A percentile compares a stretch with the other conserved stretches of the same genome.
These are phyloP conservation scores for Apiospora sp. DNA, from an alignment of 2,329 filamentous ascomycete genomes.

Conservation along the genomic window DNA sequence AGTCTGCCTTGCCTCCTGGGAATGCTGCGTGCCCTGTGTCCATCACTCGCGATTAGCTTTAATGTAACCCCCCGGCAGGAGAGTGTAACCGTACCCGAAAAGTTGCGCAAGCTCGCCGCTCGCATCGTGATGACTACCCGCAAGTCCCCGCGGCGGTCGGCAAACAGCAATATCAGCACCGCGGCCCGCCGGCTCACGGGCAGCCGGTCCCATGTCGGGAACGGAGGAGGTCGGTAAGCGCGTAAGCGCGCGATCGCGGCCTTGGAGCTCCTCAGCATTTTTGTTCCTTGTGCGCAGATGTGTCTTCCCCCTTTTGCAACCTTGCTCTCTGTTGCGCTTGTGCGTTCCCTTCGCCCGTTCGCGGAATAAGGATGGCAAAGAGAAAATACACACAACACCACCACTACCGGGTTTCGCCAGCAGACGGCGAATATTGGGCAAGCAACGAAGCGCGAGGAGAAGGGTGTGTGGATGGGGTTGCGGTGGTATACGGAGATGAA, in stretches of 20 bases:
- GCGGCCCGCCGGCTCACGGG: constrained; percentile 77
- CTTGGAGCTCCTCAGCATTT: constrained; percentile 49
- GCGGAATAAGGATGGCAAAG: background rate
- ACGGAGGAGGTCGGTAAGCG: constrained; percentile 66
- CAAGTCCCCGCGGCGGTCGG: constrained; percentile 81
- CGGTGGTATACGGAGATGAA: too few species aligned
- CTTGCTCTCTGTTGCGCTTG: background rate
- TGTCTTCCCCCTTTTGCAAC: background rate
- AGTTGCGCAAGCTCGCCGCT: constrained; percentile 68
- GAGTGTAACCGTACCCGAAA: constrained; percentile 62
- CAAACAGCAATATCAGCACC: constrained; percentile 87
- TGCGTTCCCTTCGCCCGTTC: background rate
- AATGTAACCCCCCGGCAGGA: background rate
- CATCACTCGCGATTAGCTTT: background rate
- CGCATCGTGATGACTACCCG: constrained; percentile 75
- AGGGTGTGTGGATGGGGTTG: background rate
- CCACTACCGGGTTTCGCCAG: background rate
- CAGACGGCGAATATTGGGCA: background rate
- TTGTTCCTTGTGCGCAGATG: constrained; percentile 9
- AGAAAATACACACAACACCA: background rate
- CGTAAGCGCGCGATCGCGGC: constrained; percentile 68
- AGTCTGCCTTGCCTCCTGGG: constrained; percentile 78
- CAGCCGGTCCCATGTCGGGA: constrained; percentile 67
- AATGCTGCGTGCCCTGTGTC: constrained; percentile 77
- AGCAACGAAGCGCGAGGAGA: background rate